Base-by-base conservation (phyloP, 2,329 filamentous ascomycete species). In the Fusarium ambrosium region DNA sequence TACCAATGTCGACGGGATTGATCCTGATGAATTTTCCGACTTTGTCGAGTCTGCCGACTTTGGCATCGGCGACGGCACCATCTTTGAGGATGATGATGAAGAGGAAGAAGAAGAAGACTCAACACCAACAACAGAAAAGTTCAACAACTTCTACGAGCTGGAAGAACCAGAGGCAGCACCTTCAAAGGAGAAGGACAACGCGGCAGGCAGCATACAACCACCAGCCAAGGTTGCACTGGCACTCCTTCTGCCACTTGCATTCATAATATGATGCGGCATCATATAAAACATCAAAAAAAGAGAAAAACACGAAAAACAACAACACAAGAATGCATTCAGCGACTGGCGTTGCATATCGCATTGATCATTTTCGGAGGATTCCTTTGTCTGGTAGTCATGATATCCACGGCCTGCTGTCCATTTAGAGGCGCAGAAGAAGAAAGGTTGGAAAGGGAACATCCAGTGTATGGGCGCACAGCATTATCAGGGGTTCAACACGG, bases 191-290 rank as follows among this genome's bases (percentile, higher is more conserved):
- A 32, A 34, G 4, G 64, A 59, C n/a, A 64, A 69, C 9, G 69
- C 61, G 1, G 74, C 69, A 29, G 39, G 36, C 45, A 56, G 29
- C 18, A 55, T 64, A 53, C 34, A 27, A 11, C 71, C 73, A 37
- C 59, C 65, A 36, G 62, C 58, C 13, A 62, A 61, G 16, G 56
- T 29, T 18, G 69, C 34, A 22, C 34, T 76, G 32, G 71, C 55
- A 32, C 7, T 76, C 3, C 61, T 76, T 16, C 22, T 76, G 24
- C 69, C 74, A 7, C 64, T 76, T n/a, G 74, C 60, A 43, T 43
- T 77, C 18, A 36, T 75, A 24, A 27, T 75, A 27, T 75, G 60
- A 62, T 20, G 48, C 2, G 18, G 48, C 18, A 32, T 55, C 24
- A 7, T 13, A 29, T 13, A 29, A 51, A 27, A 27, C n/a, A 60